A percentile compares a stretch with the other conserved stretches of the same genome.
phyloP scores from a whole-genome alignment of 148 eudicot genomes.

The Spergularia bocconei region DNA sequence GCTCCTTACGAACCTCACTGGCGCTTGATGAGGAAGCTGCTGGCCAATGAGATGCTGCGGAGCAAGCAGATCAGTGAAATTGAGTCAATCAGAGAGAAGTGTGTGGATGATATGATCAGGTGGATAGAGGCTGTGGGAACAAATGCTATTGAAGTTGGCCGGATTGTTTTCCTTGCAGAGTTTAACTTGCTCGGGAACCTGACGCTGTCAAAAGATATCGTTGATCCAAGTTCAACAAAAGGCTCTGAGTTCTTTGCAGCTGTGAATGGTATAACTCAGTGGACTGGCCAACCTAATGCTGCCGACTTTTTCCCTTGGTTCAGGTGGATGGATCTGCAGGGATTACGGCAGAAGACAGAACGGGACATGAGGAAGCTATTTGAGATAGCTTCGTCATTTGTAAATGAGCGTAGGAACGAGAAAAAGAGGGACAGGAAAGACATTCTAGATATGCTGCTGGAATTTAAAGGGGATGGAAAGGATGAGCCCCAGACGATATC shows the following conservation, averaged over 20 bases:
- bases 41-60: constrained; percentile 16
- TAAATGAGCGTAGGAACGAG: constrained; percentile 22
- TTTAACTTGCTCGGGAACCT: constrained; percentile 28
- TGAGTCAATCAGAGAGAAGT: constrained; percentile 19
- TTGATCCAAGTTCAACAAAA: constrained; percentile 17
- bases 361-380: constrained; percentile 18
- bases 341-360: constrained; percentile 15
- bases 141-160: constrained; percentile 11
- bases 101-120: constrained; percentile 23
- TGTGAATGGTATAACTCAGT: constrained; percentile 22
- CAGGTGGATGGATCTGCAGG: constrained; percentile 24
- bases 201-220: constrained; percentile 18
- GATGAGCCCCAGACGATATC: constrained; percentile 18
- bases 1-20: constrained; percentile 21
- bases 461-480: constrained; percentile 18
- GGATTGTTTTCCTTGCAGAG: constrained; percentile 21
- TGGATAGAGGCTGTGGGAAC: constrained; percentile 19
- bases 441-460: constrained; percentile 25
- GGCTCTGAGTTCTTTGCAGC: constrained; percentile 24
- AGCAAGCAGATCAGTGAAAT: constrained; percentile 18
- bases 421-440: constrained; percentile 14
- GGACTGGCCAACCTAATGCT: constrained; percentile 25
- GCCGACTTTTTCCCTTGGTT: constrained; percentile 26
- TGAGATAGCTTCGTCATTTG: constrained; percentile 12
- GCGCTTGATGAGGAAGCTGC: constrained; percentile 22